phyloP scores from a whole-genome alignment of 495 filamentous ascomycete genomes.

The Penicillium waksmanii region DNA sequence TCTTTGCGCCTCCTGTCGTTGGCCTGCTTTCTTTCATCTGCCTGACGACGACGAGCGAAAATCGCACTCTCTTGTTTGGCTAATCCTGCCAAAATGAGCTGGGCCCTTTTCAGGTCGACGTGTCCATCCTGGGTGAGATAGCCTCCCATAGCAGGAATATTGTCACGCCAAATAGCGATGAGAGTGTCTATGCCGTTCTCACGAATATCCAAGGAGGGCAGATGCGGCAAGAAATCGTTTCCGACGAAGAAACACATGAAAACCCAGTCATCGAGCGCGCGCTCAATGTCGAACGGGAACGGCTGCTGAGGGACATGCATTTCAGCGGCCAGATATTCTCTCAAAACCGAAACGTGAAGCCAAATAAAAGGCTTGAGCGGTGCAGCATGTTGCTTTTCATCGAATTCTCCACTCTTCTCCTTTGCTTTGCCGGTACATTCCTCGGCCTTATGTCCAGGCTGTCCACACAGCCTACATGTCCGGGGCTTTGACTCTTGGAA shows the following conservation, averaged over 20 bases:
- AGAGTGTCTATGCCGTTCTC: constrained; percentile 97
- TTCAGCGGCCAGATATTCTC: constrained; percentile 92
- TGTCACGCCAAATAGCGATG: constrained; percentile 94
- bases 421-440: constrained; percentile 84
- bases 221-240: constrained; percentile 97
- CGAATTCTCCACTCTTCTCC: constrained; percentile 81
- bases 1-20: constrained; percentile 77
- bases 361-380: constrained; percentile 93
- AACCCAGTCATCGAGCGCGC: constrained; percentile 99
- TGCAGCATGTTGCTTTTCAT: constrained; percentile 74
- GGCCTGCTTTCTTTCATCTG: constrained; percentile 79
- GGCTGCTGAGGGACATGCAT: constrained; percentile 79
- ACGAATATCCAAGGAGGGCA: constrained; percentile 94
- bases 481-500: constrained; percentile 81
- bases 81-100: constrained; percentile 84
- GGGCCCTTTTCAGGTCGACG: constrained; percentile 83
- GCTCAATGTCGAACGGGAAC: constrained; percentile 85
- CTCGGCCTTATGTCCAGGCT: constrained; percentile 83
- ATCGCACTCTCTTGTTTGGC: constrained; percentile 96
- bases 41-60: constrained; percentile 80
- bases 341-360: constrained; percentile 88
- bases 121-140: constrained; percentile 95
- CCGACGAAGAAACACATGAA: constrained; percentile 99
- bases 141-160: constrained; percentile 86
- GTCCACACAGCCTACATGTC: constrained; percentile 83